Evolutionary conservation across 2,329 filamentous ascomycete species (phyloP).

Genomic region (Amphichorda felina): DNA sequence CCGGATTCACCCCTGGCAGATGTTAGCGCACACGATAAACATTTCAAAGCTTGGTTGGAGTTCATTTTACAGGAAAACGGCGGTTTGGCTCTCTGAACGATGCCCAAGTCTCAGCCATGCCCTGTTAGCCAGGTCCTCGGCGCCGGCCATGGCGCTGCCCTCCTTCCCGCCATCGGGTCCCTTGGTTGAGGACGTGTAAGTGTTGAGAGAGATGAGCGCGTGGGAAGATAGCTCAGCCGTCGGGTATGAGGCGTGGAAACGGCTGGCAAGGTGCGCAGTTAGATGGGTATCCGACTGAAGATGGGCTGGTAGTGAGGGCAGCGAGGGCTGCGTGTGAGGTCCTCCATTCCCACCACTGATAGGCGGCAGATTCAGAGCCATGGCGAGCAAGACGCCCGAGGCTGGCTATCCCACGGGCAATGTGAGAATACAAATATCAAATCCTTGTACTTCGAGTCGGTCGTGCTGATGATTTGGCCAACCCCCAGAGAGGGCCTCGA

Average conservation of each 20-base stretch:
- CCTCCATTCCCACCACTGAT: conserved; percentile 38
- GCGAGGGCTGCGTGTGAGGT: conserved; percentile 70
- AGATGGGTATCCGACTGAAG: conserved; percentile 67
- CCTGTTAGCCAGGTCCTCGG: conserved; percentile 80
- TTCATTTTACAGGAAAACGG: conserved; percentile 72
- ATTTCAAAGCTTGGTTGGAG: conserved; percentile 9
- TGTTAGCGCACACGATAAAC: not conserved
- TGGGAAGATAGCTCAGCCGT: conserved; percentile 86
- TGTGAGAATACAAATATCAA: too few species aligned
- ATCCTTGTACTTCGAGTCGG: too few species aligned
- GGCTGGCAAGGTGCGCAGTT: conserved; percentile 72
- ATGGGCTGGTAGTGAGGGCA: conserved; percentile 79
- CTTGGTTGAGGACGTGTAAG: conserved; percentile 79
- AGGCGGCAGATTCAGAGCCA: conserved; percentile 48
- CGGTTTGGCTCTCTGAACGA: conserved; percentile 83
- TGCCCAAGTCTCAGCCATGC: conserved; percentile 78
- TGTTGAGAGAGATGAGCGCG: conserved; percentile 85
- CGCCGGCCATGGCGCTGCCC: conserved; percentile 83
- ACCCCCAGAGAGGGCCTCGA: not conserved
- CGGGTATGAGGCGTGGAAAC: conserved; percentile 84
- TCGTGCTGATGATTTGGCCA: too few species aligned
- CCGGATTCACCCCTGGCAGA: conserved; percentile 76
- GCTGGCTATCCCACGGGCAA: conserved; percentile 10
- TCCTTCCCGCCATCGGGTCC: conserved; percentile 85
- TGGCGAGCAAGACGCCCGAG: conserved; percentile 28